Evolutionary conservation across 371 early-diverging fungal species (phyloP), one percentile per base, ranked within the genome.

Genomic region (Pancytospora philotis): DNA sequence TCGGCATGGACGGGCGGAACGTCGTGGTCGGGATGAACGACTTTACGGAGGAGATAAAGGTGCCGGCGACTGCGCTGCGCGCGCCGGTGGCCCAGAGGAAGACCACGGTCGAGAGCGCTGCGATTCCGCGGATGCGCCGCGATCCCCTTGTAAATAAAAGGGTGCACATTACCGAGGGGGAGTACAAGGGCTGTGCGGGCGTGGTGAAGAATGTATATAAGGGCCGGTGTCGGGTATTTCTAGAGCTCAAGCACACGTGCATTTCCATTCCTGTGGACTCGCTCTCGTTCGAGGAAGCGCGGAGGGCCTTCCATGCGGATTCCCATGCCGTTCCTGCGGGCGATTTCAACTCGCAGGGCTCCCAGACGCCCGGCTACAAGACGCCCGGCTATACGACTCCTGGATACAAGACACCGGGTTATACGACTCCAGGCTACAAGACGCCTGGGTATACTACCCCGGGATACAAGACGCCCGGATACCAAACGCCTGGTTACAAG

Each of bases 121-220:
- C 78, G 87, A 36, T 82, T 85, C 66, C 83, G 85, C 52, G 70
- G 32, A 32, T 51, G 16, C 65, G 64, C 61, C 72, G 68, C 68
- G 91, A 95, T 76, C 88, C 87, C 28, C 73, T 93, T 35, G 79
- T 92, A 6, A 85, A 86, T 50, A 87, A 89, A 74, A 89, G 89
- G 0, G 95, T 95, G 0, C 85, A 85, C 37, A 88, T 93, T 55
- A 85, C 84, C 1, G 83, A 86, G 48, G 98, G 96, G 3, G 88
- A 89, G 13, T 91, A 89, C 83, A 98, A 98, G 79, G 96, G 97
- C 8, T 93, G 91, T 76, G 78, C 88, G 31, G 98, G 95, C 53
- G 88, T 92, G 57, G 91, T 95, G 35, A 93, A 92, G 75, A 93
- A 92, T 57, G 83, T 87, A 0, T 85, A 85, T 0, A 86, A 84